phyloP scores from a whole-genome alignment of 2,329 filamentous ascomycete genomes.

The Exutisphaerella laricina region DNA sequence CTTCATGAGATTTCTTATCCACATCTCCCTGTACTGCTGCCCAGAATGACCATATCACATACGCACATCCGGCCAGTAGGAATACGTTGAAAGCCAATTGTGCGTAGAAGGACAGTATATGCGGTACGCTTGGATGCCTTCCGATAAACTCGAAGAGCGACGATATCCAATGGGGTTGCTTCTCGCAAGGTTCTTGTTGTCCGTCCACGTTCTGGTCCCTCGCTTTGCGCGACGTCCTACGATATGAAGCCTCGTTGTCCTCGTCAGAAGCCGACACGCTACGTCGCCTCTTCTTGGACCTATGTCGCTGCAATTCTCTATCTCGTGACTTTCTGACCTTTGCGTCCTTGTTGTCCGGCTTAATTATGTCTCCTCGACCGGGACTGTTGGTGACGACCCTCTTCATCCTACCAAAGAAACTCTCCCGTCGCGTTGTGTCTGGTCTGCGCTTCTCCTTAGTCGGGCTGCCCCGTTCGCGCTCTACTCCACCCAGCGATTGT shows the following conservation, averaged over 20 bases:
- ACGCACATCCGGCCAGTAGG: slow-evolving; percentile 54
- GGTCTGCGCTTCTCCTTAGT: slow-evolving; percentile 31
- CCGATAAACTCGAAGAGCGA: slow-evolving; percentile 58
- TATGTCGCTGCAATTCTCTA: slow-evolving; percentile 22
- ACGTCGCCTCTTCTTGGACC: slow-evolving; percentile 26
- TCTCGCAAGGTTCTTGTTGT: slow-evolving; percentile 11
- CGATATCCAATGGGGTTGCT: slow-evolving; percentile 29
- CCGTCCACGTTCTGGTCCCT: slow-evolving; percentile 17
- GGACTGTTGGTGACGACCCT: slow-evolving; percentile 33
- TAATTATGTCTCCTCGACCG: slow-evolving; percentile 35
- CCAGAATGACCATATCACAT: slow-evolving; percentile 64
- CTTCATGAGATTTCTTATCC: slow-evolving; percentile 62
- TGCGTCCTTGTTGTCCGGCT: slow-evolving; percentile 33
- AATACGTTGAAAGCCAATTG: slow-evolving; percentile 62
- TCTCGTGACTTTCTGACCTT: slow-evolving; percentile 31
- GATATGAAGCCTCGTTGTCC: slow-evolving; percentile 20
- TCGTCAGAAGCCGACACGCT: slow-evolving; percentile 32
- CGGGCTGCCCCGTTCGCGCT: slow-evolving; percentile 26
- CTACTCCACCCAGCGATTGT: slow-evolving; percentile 16
- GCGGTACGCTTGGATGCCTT: slow-evolving; percentile 59
- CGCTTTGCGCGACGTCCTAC: slow-evolving; percentile 24
- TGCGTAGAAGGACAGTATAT: slow-evolving; percentile 61
- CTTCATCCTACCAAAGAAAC: too few species aligned
- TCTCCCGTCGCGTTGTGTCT: slow-evolving; percentile 21
- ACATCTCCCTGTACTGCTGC: slow-evolving; percentile 70